These are phyloP conservation scores for Aspergillus aculeatinus DNA, from an alignment of 2,329 filamentous ascomycete species.

Conservation along the genomic window DNA sequence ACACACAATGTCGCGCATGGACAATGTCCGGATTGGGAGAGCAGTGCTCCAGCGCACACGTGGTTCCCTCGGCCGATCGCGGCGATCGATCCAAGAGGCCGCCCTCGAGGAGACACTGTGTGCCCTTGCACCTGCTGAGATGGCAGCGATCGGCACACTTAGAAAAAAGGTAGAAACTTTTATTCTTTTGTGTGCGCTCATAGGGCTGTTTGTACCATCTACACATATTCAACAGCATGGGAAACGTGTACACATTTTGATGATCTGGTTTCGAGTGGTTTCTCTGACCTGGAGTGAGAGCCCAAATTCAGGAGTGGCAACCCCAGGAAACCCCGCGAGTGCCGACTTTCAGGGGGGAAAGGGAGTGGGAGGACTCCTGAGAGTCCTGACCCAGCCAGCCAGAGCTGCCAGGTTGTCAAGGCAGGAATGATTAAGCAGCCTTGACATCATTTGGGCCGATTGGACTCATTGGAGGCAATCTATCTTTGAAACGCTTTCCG, in stretches of 20 bases:
- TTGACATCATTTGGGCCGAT: background rate
- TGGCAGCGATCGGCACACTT: background rate
- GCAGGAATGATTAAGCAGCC: background rate
- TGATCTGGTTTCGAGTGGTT: too few species aligned
- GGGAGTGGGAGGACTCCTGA: background rate
- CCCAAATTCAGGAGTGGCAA: background rate
- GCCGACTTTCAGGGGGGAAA: background rate
- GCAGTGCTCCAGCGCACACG: background rate
- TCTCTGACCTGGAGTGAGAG: too few species aligned
- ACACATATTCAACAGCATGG: too few species aligned
- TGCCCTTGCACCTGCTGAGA: background rate
- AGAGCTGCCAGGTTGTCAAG: background rate
- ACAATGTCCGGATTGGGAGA: background rate
- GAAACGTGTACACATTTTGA: too few species aligned
- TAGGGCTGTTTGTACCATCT: background rate
- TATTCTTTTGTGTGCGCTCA: background rate
- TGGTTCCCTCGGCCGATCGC: slow-evolving; percentile 2
- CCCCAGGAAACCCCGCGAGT: background rate
- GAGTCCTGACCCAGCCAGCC: background rate
- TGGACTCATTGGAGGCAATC: slow-evolving; percentile 2
- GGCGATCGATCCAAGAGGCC: background rate
- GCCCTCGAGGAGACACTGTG: background rate
- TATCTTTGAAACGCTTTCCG: background rate
- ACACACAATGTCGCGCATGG: background rate
- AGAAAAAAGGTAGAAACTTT: background rate